Base-by-base conservation (phyloP, 2,329 filamentous ascomycete species). In the Fusarium anguioides region DNA sequence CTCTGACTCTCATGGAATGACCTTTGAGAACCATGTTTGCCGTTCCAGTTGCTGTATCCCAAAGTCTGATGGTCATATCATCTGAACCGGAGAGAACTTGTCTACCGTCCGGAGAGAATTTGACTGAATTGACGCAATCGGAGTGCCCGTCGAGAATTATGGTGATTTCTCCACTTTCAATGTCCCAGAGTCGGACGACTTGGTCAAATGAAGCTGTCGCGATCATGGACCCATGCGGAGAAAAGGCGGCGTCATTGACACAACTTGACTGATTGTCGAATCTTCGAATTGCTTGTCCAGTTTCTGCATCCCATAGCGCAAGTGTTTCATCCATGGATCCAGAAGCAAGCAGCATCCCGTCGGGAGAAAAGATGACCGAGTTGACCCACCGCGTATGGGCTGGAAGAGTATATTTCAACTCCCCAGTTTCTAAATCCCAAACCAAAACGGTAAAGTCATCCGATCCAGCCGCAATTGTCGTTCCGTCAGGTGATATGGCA, bases 361-460 rank as follows among this genome's bases (percentile, higher is more conserved):
- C 27, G 0, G 37, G 48, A 3, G 48, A 52, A 21, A 44, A 52
- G 20, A 52, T 24, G 5, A 52, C 48, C 3, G 27, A 52, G 17
- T 52, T 52, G 5, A 52, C 48, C 48, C 48, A 52, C 7, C 48
- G 37, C 12, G 48, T 42, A 15, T 52, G 48, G 17, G 48, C 48
- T 17, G 17, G 21, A 14, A 48, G 45, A 14, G 31, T 36, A 20
- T 50, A 42, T 8, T 14, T 20, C 10, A 44, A 8, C 4, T 21
- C n/a, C 4, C 48, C 39, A 8, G 37, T 44, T 18, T 20, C 29
- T 5, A 52, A 15, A 2, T 42, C 21, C 48, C 48, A 52, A 3
- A 52, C 21, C 27, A 52, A 17, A 8, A 52, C 39, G 1, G 48
- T 52, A 35, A 52, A 52, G 27, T 52, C 48, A n/a, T 44, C 48